A percentile compares a stretch with the other conserved stretches of the same genome.
Conservation (phyloP, 192 early-diverging fungal species). For the Podochytrium sp. region DNA sequence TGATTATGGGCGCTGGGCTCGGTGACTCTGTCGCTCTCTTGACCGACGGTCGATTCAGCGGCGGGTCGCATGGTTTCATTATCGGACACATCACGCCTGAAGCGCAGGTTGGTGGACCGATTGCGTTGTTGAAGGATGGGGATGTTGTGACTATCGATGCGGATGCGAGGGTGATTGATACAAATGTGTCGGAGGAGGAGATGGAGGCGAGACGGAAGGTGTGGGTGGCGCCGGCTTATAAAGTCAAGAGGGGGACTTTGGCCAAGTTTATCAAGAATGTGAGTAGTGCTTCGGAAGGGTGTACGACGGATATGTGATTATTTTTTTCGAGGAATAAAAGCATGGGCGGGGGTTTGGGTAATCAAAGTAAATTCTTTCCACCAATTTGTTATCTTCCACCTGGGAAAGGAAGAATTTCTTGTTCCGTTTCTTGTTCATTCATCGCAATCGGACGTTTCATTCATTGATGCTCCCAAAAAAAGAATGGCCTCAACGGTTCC, state of each 20-base stretch:
- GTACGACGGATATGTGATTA: conserved; percentile 47
- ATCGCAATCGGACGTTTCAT: no score
- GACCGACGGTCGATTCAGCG: conserved; percentile 98
- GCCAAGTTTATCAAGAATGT: conserved; percentile 86
- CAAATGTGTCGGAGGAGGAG: conserved; percentile 79
- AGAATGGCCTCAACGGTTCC: no score
- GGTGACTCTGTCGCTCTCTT: conserved; percentile 96
- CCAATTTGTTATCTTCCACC: no score
- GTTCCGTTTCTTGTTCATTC: no score
- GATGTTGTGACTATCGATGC: conserved; percentile 93
- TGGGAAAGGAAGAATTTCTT: no score
- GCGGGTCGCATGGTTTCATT: conserved; percentile 98
- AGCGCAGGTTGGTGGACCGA: conserved; percentile 95
- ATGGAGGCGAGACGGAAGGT: conserved; percentile 65
- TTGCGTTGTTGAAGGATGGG: conserved; percentile 88
- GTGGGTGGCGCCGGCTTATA: conserved; percentile 87
- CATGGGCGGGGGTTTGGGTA: no score
- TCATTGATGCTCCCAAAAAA: no score
- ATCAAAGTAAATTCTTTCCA: no score
- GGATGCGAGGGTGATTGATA: conserved; percentile 71
- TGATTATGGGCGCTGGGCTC: conserved; percentile 99
- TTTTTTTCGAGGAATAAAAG: neutral
- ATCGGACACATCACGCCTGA: conserved; percentile 99
- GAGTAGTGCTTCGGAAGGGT: conserved; percentile 49
- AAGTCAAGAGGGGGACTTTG: conserved; percentile 86